Evolutionary conservation across 2,329 filamentous ascomycete species (phyloP), one percentile per base, ranked within the genome.

Genomic region (Botrytis aclada): DNA sequence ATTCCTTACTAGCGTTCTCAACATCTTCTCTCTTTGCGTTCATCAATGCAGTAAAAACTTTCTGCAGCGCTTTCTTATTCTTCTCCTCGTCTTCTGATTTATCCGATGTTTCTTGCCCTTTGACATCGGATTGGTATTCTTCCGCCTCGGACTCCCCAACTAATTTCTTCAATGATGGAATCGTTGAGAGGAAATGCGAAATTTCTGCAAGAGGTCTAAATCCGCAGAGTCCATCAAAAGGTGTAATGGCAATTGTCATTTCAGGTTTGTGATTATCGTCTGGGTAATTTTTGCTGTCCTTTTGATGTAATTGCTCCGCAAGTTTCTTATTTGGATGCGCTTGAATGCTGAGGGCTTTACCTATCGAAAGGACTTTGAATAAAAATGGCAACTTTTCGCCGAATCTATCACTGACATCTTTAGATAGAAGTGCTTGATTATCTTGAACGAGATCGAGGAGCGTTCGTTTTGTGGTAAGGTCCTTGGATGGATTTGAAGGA

Each of bases 181-280:
- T 86, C 9, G 85, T 87, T 0, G 80, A 77, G 14, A 85, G 86
- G 82, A 98, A 98, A 81, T 97, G 93, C 0, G 90, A 86, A 75
- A 98, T 96, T 83, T 99, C 95, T 8, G 84, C 86, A 34, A 98
- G 85, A 0, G 96, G 96, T 16, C 96, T 89, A 86, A 99, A 99
- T 47, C 96, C 96, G 80, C 96, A 99, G 47, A 99, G 88, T 0
- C 96, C 96, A 81, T 98, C 95, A 77, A 99, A 99, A 0, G 94
- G 92, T 1, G 96, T 98, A 79, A 99, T 92, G 75, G 96, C 96
- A 82, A 99, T 97, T 75, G 96, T 95, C 96, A 99, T 99, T 84
- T 99, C 96, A 47, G 96, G 96, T 85, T 99, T 99, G 87, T 99
- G 96, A 85, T 99, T 99, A 85, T 98, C 95, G 86, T 99, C 94